These are phyloP conservation scores for Harringtonia aguacate DNA, from an alignment of 2,329 filamentous ascomycete species.

Conservation along the genomic window DNA sequence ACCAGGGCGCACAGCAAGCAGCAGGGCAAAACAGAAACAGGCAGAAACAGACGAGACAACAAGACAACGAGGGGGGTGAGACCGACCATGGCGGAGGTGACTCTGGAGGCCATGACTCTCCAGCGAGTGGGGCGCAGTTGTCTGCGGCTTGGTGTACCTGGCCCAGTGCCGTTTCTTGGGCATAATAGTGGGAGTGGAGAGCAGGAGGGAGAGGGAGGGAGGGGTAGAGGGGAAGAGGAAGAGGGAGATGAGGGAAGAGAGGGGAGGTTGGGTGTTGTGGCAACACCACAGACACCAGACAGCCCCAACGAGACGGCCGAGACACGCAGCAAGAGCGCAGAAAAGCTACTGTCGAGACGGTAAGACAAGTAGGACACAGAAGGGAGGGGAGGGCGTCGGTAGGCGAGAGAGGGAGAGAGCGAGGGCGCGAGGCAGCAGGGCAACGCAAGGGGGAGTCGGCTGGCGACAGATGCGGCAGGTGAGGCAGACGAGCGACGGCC, in stretches of 20 bases:
- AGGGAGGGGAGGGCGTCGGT: background rate
- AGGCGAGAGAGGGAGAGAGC: background rate
- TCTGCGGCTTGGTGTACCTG: conserved; percentile 48
- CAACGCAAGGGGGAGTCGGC: background rate
- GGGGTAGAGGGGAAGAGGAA: background rate
- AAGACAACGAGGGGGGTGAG: background rate
- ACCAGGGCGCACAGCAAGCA: background rate
- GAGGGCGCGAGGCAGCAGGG: too few species aligned
- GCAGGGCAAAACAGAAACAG: background rate
- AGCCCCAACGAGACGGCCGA: too few species aligned
- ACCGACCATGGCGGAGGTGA: conserved; percentile 11
- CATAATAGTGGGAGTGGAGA: conserved; percentile 27
- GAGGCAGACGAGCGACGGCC: too few species aligned
- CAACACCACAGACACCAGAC: too few species aligned
- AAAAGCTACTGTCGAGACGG: background rate
- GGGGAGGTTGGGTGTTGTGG: too few species aligned
- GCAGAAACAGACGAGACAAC: background rate
- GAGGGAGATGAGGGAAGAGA: background rate
- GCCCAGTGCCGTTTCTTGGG: conserved; percentile 51
- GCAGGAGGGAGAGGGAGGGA: background rate
- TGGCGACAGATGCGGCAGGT: too few species aligned
- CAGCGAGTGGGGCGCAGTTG: conserved; percentile 40
- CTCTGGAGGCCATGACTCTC: conserved; percentile 21
- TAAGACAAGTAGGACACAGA: background rate
- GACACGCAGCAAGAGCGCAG: too few species aligned